These are phyloP conservation scores for Yamagishiella unicocca DNA, from an alignment of 139 green algal genomes.

Conservation along the genomic window DNA sequence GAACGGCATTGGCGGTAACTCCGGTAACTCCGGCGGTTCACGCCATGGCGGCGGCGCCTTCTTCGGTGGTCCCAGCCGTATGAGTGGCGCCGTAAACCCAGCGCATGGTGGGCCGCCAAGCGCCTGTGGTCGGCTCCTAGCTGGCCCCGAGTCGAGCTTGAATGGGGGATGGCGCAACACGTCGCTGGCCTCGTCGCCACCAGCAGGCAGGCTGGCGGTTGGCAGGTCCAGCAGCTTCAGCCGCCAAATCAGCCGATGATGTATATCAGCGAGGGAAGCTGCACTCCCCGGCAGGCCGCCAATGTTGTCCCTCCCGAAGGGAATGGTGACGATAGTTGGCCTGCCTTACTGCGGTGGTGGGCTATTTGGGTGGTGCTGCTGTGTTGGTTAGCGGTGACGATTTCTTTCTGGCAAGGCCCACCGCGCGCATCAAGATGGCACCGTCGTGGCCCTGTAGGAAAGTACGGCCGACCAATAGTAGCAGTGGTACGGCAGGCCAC, in stretches of 20 bases:
- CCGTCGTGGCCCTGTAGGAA: too few relatives aligned
- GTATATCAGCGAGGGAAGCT: too few relatives aligned
- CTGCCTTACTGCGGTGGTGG: too few relatives aligned
- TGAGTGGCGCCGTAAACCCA: background rate
- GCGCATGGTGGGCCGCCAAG: background rate
- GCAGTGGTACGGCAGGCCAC: too few relatives aligned
- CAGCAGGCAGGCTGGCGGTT: background rate
- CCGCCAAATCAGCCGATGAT: background rate
- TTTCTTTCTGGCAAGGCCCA: too few relatives aligned
- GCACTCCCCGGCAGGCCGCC: too few relatives aligned
- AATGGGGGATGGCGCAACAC: background rate
- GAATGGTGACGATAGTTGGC: too few relatives aligned
- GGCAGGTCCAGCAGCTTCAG: constrained; percentile 4
- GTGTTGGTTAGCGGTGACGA: too few relatives aligned
- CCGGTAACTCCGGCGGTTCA: background rate
- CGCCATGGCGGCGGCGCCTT: constrained; percentile 4
- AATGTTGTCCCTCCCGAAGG: too few relatives aligned
- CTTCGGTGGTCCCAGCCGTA: background rate
- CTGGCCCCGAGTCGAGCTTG: background rate
- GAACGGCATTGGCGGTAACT: background rate
- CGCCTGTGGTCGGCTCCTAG: background rate
- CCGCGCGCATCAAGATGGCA: too few relatives aligned
- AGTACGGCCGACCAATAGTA: too few relatives aligned
- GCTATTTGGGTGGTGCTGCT: too few relatives aligned
- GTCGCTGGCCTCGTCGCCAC: background rate